phyloP scores from a whole-genome alignment of 352 stramenopile genomes.

The Phytophthora cajani region DNA sequence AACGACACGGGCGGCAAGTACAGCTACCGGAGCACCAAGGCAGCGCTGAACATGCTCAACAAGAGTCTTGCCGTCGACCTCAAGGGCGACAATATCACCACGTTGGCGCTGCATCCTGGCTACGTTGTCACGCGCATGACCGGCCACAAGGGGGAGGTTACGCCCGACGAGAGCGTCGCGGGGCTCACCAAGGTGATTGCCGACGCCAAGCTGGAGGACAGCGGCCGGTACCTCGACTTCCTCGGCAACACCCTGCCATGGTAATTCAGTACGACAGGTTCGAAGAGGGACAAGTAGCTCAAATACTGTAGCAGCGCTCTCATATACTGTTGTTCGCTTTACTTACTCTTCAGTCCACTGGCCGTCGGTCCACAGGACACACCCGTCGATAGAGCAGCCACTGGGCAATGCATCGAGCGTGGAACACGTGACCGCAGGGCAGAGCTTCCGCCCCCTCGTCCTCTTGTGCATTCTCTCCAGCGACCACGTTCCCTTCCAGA shows the following conservation, averaged over 20 bases:
- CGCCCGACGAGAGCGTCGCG: conserved; percentile 33
- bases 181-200: conserved; percentile 38
- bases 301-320: not conserved
- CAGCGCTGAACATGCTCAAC: conserved; percentile 75
- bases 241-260: conserved; percentile 22
- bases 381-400: conserved; percentile 42
- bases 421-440: conserved; percentile 52
- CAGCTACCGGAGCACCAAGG: conserved; percentile 75
- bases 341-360: conserved; percentile 26
- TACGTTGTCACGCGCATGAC: conserved; percentile 70
- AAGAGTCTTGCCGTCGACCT: conserved; percentile 54
- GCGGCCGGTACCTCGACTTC: conserved; percentile 43
- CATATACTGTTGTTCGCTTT: not conserved
- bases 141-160: conserved; percentile 34
- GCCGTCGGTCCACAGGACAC: conserved; percentile 44
- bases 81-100: conserved; percentile 50
- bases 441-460: conserved; percentile 25
- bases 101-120: conserved; percentile 54
- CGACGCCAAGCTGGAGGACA: conserved; percentile 31
- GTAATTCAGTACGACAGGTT: not conserved
- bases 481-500: conserved; percentile 22
- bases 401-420: conserved; percentile 38
- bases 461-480: not conserved
- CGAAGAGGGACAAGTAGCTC: not conserved
- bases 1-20: conserved; percentile 43